Evolutionary conservation across 1,139 yeast genomes (phyloP).

Genomic region (Blastobotrys elegans): DNA sequence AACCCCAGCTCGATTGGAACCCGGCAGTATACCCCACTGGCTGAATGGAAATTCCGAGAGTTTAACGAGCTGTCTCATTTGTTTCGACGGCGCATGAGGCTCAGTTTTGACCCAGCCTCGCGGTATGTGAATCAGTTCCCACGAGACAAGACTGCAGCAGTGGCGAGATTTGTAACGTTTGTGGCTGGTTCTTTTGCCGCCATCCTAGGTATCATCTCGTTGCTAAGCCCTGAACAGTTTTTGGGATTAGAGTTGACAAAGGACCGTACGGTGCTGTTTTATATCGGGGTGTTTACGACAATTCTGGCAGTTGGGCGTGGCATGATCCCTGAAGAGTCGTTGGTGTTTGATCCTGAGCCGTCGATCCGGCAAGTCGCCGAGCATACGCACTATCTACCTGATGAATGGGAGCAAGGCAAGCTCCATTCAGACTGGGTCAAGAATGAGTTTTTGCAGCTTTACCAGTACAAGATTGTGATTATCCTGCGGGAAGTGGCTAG

Average conservation of each 20-base stretch:
- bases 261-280: constrained; percentile 77
- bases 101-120: constrained; percentile 75
- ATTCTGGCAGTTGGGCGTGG: constrained; percentile 69
- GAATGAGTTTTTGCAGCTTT: constrained; percentile 72
- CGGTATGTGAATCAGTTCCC: constrained; percentile 90
- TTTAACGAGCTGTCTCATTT: constrained; percentile 89
- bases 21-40: constrained; percentile 87
- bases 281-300: constrained; percentile 81
- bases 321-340: constrained; percentile 55
- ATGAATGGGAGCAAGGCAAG: constrained; percentile 68
- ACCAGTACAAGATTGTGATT: constrained; percentile 67
- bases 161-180: constrained; percentile 65
- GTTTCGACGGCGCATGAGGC: constrained; percentile 68
- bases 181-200: constrained; percentile 87
- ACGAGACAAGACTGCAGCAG: constrained; percentile 63
- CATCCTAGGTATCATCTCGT: constrained; percentile 72
- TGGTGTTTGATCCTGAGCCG: constrained; percentile 86
- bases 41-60: constrained; percentile 93
- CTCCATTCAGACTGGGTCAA: constrained; percentile 79
- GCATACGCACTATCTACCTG: constrained; percentile 86
- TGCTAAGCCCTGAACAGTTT: constrained; percentile 89
- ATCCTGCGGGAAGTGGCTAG: constrained; percentile 75
- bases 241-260: constrained; percentile 83
- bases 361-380: constrained; percentile 72
- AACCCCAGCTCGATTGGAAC: constrained; percentile 83